Percentiles rank a stretch among this genome's conserved stretches.
phyloP scores from a whole-genome alignment of 768 basidiomycete genomes.

The Dictyophora rubrovolvata region DNA sequence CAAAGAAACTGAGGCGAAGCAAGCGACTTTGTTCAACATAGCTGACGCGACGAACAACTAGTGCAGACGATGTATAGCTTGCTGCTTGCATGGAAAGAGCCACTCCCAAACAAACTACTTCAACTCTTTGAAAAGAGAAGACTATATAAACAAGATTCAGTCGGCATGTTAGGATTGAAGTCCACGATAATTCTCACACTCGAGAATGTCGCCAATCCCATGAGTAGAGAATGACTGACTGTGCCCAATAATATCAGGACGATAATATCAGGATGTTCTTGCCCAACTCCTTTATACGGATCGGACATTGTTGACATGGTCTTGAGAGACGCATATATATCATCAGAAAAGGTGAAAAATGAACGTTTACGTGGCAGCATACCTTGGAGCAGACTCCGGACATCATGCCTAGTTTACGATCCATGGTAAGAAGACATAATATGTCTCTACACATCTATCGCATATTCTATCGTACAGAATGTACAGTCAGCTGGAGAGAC shows the following conservation, averaged over 20 bases:
- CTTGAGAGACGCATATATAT: not conserved
- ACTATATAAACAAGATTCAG: not conserved
- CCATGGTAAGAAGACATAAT: not conserved
- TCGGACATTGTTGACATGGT: not conserved
- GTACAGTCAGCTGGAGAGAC: not conserved
- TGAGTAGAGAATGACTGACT: not conserved
- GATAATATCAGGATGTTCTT: not conserved
- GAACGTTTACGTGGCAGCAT: not conserved
- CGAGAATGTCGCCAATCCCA: not conserved
- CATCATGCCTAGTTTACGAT: not conserved
- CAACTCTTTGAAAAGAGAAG: not conserved
- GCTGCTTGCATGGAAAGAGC: not conserved
- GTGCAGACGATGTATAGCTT: not conserved
- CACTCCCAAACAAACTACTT: not conserved
- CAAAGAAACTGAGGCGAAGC: too few relatives aligned
- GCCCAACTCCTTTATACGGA: not conserved
- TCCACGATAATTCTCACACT: not conserved
- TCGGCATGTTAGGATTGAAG: not conserved
- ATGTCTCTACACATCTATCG: not conserved
- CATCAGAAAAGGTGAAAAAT: not conserved
- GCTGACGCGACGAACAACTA: not conserved
- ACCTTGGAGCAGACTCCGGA: not conserved
- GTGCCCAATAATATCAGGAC: too few relatives aligned
- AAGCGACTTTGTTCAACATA: not conserved
- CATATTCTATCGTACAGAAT: not conserved